These are phyloP conservation scores for Leptographium procerum DNA, from an alignment of 2,329 filamentous ascomycete genomes.

Conservation along the genomic window DNA sequence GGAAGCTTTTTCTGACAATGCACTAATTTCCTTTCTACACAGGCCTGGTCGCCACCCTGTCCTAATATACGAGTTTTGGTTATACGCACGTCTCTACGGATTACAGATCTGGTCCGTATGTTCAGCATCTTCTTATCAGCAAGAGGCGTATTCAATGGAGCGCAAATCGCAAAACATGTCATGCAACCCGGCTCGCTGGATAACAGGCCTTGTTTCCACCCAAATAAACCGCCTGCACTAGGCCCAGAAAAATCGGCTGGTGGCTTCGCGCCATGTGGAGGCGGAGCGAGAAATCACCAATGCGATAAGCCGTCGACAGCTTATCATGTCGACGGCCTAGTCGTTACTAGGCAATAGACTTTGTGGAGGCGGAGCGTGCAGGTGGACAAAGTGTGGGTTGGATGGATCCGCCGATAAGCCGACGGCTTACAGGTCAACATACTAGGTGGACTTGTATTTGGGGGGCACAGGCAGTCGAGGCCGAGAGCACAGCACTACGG, in stretches of 20 bases:
- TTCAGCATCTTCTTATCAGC: neutral
- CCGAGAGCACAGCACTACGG: neutral
- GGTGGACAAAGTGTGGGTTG: neutral
- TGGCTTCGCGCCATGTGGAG: neutral
- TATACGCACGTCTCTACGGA: too few relatives aligned
- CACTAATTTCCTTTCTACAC: neutral
- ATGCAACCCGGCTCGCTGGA: neutral
- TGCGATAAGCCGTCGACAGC: too few relatives aligned
- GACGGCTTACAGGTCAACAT: too few relatives aligned
- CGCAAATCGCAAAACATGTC: neutral
- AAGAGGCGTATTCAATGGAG: neutral
- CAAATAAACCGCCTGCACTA: neutral
- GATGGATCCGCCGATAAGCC: neutral
- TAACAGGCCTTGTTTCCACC: neutral
- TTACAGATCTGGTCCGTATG: neutral
- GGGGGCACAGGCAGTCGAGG: neutral
- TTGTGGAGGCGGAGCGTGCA: neutral
- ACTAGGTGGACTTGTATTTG: neutral
- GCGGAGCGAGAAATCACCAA: neutral
- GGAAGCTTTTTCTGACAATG: neutral
- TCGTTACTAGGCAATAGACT: neutral
- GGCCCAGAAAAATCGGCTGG: neutral
- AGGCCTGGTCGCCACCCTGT: neutral
- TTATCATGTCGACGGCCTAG: neutral
- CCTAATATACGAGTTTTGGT: neutral